phyloP scores from a whole-genome alignment of 75 land plant genomes.

The Picea glauca region DNA sequence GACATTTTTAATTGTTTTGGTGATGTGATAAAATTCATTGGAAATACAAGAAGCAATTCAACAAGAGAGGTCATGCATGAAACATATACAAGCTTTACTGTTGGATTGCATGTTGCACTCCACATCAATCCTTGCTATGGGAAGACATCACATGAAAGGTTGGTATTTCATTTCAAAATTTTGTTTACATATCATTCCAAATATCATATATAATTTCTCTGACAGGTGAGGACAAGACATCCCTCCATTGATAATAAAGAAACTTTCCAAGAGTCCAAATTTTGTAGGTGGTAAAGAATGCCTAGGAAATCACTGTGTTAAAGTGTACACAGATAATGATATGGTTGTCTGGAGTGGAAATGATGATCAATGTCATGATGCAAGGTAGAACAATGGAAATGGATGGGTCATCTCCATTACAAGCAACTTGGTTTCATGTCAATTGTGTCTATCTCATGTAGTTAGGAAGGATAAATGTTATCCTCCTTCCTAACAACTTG shows the following conservation, averaged over 20 bases:
- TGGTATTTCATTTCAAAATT: slow-evolving; percentile 55
- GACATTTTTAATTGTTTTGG: slow-evolving; percentile 76
- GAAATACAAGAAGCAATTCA: slow-evolving; percentile 88
- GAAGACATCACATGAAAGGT: slow-evolving; percentile 64
- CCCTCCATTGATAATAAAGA: slow-evolving; percentile 48
- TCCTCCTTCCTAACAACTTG: too few relatives aligned
- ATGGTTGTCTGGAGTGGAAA: slow-evolving; percentile 78
- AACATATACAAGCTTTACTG: slow-evolving; percentile 79
- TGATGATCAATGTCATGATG: slow-evolving; percentile 75
- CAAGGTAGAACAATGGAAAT: slow-evolving; percentile 38
- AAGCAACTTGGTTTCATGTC: neutral
- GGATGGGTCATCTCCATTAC: slow-evolving; percentile 37
- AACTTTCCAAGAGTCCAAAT: slow-evolving; percentile 38
- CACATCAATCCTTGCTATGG: slow-evolving; percentile 95
- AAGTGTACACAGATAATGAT: slow-evolving; percentile 40
- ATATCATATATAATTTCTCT: slow-evolving; percentile 72
- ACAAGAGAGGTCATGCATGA: slow-evolving; percentile 82
- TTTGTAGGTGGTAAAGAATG: slow-evolving; percentile 76
- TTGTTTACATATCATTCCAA: slow-evolving; percentile 56
- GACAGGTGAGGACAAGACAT: slow-evolving; percentile 71
- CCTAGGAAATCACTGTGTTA: slow-evolving; percentile 58
- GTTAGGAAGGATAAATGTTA: too few relatives aligned
- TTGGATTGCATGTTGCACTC: slow-evolving; percentile 83
- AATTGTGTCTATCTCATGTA: too few relatives aligned
- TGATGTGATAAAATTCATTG: slow-evolving; percentile 64